Percentiles rank a stretch among this genome's conserved stretches.
phyloP scores from a whole-genome alignment of 2,329 filamentous ascomycete genomes.

The Akanthomyces uredinophilus region DNA sequence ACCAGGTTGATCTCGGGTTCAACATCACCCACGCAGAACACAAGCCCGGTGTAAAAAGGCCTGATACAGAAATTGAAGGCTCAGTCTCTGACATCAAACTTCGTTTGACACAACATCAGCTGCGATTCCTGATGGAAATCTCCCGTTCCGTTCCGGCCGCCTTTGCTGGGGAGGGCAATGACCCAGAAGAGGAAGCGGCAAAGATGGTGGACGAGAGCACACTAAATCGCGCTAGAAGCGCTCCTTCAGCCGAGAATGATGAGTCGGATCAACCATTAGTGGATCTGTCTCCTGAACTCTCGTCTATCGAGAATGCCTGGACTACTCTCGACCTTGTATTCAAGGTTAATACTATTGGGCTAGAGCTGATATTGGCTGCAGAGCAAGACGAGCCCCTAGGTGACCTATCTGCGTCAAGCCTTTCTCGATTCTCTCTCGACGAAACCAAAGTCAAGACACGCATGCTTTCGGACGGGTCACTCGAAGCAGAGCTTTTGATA shows the following conservation, averaged over 20 bases:
- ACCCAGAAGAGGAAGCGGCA: conserved; percentile 67
- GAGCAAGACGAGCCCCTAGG: conserved; percentile 72
- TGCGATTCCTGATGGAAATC: conserved; percentile 83
- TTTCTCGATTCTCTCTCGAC: conserved; percentile 92
- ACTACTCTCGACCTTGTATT: conserved; percentile 92
- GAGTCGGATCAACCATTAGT: conserved; percentile 39
- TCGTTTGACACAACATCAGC: conserved; percentile 80
- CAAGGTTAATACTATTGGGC: conserved; percentile 76
- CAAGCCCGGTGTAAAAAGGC: conserved; percentile 66
- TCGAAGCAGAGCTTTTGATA: conserved; percentile 90
- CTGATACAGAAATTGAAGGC: conserved; percentile 87
- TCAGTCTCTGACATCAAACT: conserved; percentile 92
- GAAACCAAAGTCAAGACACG: conserved; percentile 86
- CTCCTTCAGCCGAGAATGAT: conserved; percentile 24
- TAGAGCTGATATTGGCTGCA: conserved; percentile 74
- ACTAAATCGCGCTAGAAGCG: conserved; percentile 43
- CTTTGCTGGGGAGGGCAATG: conserved; percentile 65
- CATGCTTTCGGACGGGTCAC: conserved; percentile 84
- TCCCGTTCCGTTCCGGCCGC: conserved; percentile 83
- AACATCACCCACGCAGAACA: conserved; percentile 91
- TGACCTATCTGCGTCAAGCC: conserved; percentile 69
- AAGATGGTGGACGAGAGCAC: conserved; percentile 62
- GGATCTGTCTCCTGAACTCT: conserved; percentile 65
- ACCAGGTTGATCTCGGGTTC: conserved; percentile 92
- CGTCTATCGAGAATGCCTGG: conserved; percentile 67